Percentiles rank a stretch among this genome's conserved stretches.
These are phyloP conservation scores for Saussurea involucrata DNA, from an alignment of 129 eudicot species.

Conservation along the genomic window DNA sequence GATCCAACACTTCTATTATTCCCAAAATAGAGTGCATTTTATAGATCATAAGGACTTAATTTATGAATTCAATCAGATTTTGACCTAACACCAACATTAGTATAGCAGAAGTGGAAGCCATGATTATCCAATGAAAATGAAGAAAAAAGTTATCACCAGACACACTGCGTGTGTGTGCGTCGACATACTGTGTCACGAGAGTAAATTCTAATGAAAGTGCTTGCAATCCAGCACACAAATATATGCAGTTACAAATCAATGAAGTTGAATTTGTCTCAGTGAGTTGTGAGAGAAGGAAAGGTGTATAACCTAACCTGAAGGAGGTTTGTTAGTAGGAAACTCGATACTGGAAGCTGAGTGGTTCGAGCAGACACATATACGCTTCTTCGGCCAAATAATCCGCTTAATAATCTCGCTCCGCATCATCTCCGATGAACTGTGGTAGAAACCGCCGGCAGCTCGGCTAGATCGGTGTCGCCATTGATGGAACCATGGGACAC, in stretches of 20 bases:
- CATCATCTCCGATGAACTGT: not conserved
- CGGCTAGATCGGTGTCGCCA: not conserved
- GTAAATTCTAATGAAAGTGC: not conserved
- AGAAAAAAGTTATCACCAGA: too few species aligned
- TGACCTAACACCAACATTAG: not conserved
- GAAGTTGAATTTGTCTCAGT: not conserved
- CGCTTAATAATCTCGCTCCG: conserved; percentile 1
- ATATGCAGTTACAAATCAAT: not conserved
- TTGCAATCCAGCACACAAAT: not conserved
- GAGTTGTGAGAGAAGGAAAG: not conserved
- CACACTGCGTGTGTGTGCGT: too few species aligned
- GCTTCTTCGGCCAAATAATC: conserved; percentile 11
- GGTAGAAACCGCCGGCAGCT: not conserved
- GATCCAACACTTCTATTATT: not conserved
- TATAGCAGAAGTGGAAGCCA: too few species aligned
- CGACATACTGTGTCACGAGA: not conserved
- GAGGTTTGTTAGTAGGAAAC: conserved; percentile 1
- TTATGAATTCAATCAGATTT: not conserved
- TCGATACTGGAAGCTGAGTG: conserved; percentile 21
- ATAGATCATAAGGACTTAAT: not conserved
- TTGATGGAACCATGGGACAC: conserved; percentile 3
- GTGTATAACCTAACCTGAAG: conserved; percentile 24
- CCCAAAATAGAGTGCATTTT: not conserved
- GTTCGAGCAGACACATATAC: conserved; percentile 4
- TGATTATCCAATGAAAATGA: too few species aligned